These are phyloP conservation scores for Pseudocercospora fuligena DNA, from an alignment of 2,329 filamentous ascomycete genomes.

Conservation along the genomic window DNA sequence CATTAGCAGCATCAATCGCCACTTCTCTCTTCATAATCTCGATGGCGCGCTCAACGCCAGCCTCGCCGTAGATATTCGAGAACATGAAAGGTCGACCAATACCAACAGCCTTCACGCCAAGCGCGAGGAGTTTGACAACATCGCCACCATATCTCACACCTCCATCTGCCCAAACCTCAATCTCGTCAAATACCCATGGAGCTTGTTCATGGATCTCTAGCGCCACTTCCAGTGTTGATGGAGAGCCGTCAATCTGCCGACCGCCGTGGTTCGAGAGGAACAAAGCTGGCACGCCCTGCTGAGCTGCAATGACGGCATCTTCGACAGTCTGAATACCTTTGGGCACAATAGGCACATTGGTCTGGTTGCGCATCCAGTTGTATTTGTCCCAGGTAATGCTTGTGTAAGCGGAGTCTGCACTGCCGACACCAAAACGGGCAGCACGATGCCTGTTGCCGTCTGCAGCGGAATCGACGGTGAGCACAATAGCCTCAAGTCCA, in stretches of 20 bases:
- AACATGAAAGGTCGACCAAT: conserved; percentile 59
- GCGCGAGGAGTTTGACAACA: conserved; percentile 46
- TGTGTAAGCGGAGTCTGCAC: conserved; percentile 58
- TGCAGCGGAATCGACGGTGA: conserved; percentile 54
- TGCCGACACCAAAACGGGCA: conserved; percentile 70
- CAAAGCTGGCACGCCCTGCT: conserved; percentile 51
- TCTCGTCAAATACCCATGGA: conserved; percentile 45
- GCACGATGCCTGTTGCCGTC: conserved; percentile 55
- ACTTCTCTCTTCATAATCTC: conserved; percentile 59
- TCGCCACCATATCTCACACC: conserved; percentile 47
- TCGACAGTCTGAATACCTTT: conserved; percentile 50
- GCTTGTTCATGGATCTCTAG: conserved; percentile 70
- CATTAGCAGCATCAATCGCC: conserved; percentile 29
- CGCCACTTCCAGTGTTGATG: conserved; percentile 74
- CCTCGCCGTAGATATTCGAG: conserved; percentile 61
- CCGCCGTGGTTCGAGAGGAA: conserved; percentile 61
- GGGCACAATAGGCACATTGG: conserved; percentile 44
- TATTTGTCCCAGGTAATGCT: conserved; percentile 74
- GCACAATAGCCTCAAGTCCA: conserved; percentile 46
- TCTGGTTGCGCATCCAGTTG: conserved; percentile 44
- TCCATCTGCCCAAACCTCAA: conserved; percentile 47
- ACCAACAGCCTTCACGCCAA: conserved; percentile 49
- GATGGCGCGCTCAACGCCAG: conserved; percentile 60
- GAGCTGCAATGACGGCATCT: conserved; percentile 46
- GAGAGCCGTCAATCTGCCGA: conserved; percentile 58